Evolutionary conservation across 179 eudicot genomes (phyloP), one percentile per base, ranked within the genome.

Genomic region (Dionaea muscipula): DNA sequence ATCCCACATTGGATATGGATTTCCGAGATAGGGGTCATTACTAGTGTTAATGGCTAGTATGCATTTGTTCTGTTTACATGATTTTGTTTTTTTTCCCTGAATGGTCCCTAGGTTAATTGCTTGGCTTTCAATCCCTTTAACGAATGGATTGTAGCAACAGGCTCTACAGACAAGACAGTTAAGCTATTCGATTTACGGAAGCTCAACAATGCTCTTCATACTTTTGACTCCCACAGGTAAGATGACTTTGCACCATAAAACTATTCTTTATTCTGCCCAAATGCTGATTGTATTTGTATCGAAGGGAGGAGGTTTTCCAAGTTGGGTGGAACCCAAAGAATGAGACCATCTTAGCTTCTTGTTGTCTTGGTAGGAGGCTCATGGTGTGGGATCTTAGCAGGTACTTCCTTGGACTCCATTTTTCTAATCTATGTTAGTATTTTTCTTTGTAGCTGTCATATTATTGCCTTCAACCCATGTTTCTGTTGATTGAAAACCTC

Each of bases 341-440:
- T 72, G 95, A 91, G 73, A 84, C 95, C 45, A 80, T 91, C 61
- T 68, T 91, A 62, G 94, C 98, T 60, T 91, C 98, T 48, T 84
- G 95, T 51, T 91, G 98, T 63, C 87, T 84, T 74, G 98, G 98
- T 59, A 80, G 95, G 71, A 78, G 97, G 64, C 82, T 90, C 7
- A 81, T 86, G 94, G 90, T 86, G 55, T 86, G 97, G 97, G 97
- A 91, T 77, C 91, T 91, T 62, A 82, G 98, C 90, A 86, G 98
- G 98, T 91, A 81, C 37, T 51, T 59, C 52, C 49, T 63, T 44
- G 13, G 11, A 3, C 28, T 51, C 20, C 47, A 35, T 7, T 16
- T 49, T 12, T 47, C 16, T 13, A 2, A 18, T 45, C 12, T 15
- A 13, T 45, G 27, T 6, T 47, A 11, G 2, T 6, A 15, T 47